phyloP scores from a whole-genome alignment of 2,329 filamentous ascomycete species.

The Fusarium udum region DNA sequence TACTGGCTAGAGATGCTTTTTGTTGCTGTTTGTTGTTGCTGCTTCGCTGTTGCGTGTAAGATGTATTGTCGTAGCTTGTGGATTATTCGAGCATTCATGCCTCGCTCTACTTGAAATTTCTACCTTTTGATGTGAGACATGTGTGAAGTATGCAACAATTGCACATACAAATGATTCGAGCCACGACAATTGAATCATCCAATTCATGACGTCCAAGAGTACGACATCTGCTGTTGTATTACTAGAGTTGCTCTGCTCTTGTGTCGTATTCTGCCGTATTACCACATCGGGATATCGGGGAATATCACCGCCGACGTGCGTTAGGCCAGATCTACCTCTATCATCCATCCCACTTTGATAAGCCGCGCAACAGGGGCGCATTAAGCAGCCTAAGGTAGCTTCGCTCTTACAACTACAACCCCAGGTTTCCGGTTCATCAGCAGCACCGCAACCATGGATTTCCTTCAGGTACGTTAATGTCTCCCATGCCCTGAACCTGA shows the following conservation, averaged over 20 bases:
- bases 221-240: not conserved
- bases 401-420: slow-evolving; percentile 36
- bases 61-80: slow-evolving; percentile 40
- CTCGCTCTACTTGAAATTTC: slow-evolving; percentile 4
- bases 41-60: slow-evolving; percentile 38
- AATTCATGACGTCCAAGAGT: not conserved
- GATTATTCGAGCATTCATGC: slow-evolving; percentile 38
- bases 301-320: slow-evolving; percentile 21
- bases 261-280: not conserved
- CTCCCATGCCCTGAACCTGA: not conserved
- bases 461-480: slow-evolving; percentile 54
- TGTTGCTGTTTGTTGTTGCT: slow-evolving; percentile 31
- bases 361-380: slow-evolving; percentile 7
- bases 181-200: not conserved
- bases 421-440: slow-evolving; percentile 33
- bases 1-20: slow-evolving; percentile 29
- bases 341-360: slow-evolving; percentile 29
- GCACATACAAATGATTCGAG: not conserved
- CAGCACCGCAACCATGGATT: slow-evolving; percentile 53
- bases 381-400: slow-evolving; percentile 16
- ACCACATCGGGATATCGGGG: slow-evolving; percentile 34
- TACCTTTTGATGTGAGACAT: slow-evolving; percentile 11
- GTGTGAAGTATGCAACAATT: not conserved
- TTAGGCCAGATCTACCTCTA: slow-evolving; percentile 38
- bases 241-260: not conserved